phyloP scores from a whole-genome alignment of 225 moss, liverwort and hornwort genomes.

The Takakia lepidozioides region DNA sequence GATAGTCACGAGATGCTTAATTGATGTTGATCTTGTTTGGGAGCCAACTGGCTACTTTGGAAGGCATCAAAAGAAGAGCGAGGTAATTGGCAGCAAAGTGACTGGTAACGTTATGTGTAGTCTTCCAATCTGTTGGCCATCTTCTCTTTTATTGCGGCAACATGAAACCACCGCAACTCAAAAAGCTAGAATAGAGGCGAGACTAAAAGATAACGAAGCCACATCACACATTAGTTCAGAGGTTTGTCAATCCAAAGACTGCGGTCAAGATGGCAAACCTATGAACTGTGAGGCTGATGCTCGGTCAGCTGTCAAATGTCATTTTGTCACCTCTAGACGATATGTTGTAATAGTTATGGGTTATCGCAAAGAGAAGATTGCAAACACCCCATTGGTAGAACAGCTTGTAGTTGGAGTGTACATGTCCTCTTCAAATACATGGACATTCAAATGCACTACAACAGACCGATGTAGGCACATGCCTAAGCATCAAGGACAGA shows the following conservation, averaged over 20 bases:
- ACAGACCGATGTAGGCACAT: slow-evolving; percentile 7
- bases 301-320: slow-evolving; percentile 4
- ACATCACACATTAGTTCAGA: too few species aligned
- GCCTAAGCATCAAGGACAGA: slow-evolving; percentile 18
- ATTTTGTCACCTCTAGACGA: slow-evolving; percentile 5
- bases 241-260: too few species aligned
- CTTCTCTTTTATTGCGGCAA: background rate
- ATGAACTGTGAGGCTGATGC: too few species aligned
- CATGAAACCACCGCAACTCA: background rate
- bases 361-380: slow-evolving; percentile 1
- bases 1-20: slow-evolving; percentile 5
- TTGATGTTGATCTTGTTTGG: slow-evolving; percentile 6
- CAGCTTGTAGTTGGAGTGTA: slow-evolving; percentile 13
- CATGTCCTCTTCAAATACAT: slow-evolving; percentile 10
- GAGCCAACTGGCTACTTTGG: slow-evolving; percentile 6
- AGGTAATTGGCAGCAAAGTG: slow-evolving; percentile 1
- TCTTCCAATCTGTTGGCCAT: slow-evolving; percentile 6
- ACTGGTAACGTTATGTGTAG: slow-evolving; percentile 7
- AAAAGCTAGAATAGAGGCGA: too few species aligned
- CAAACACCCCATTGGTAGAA: slow-evolving; percentile 1
- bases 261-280: too few species aligned
- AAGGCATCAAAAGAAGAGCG: slow-evolving; percentile 4
- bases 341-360: slow-evolving; percentile 4
- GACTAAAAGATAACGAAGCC: too few species aligned
- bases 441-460: slow-evolving; percentile 8